These are phyloP conservation scores for Pythium sp. DNA, from an alignment of 352 stramenopile genomes.

Conservation along the genomic window DNA sequence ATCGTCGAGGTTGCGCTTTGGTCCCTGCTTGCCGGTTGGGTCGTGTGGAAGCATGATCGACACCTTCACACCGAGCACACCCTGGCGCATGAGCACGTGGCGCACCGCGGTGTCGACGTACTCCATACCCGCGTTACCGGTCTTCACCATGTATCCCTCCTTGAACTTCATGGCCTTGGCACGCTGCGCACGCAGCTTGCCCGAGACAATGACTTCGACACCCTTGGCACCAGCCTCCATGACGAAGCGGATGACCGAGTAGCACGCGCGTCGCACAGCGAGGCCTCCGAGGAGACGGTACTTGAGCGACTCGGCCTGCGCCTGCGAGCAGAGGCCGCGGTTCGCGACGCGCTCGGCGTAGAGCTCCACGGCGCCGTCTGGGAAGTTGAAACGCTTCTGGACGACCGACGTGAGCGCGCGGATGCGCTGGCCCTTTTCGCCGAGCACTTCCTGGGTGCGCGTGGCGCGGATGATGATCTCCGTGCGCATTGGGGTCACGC, in stretches of 20 bases:
- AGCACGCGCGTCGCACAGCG: conserved; percentile 97
- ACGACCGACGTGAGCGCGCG: conserved; percentile 98
- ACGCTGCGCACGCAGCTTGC: conserved; percentile 99
- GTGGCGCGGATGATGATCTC: conserved; percentile 99
- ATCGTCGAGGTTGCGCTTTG: conserved; percentile 98
- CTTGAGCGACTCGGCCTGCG: conserved; percentile 98
- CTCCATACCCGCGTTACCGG: conserved; percentile 96
- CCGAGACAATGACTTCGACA: conserved; percentile 98
- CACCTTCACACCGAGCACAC: conserved; percentile 99
- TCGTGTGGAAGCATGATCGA: conserved; percentile 99
- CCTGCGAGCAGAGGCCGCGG: conserved; percentile 98
- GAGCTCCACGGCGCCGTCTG: conserved; percentile 94
- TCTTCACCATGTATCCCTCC: conserved; percentile 99
- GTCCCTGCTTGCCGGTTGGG: conserved; percentile 95
- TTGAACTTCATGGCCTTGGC: conserved; percentile 99
- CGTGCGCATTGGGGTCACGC: conserved; percentile 98
- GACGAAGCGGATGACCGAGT: conserved; percentile 99
- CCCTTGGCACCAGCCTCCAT: conserved; percentile 99
- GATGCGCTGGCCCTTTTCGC: conserved; percentile 99
- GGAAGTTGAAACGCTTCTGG: conserved; percentile 98
- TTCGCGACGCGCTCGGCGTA: conserved; percentile 99
- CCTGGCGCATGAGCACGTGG: conserved; percentile 99
- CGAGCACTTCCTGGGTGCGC: conserved; percentile 98
- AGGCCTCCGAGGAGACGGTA: conserved; percentile 99
- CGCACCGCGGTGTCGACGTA: conserved; percentile 98